Base-by-base conservation (phyloP, 805 yeast species). In the Saccharomyces jurei region DNA sequence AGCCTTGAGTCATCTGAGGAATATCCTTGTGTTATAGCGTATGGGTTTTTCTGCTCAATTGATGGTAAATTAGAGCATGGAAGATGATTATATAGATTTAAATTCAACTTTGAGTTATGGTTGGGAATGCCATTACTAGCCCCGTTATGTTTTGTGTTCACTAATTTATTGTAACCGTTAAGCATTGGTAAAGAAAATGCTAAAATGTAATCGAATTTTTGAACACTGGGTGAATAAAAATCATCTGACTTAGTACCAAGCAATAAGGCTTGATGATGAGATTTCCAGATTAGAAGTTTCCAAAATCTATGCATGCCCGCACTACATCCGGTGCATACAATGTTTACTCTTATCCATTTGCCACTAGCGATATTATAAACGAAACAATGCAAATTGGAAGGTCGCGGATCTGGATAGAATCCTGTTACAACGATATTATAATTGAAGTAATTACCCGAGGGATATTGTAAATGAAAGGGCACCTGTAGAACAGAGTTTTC, bases 271-370 rank as follows among this genome's bases (percentile, higher is more conserved):
- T 81, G 83, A 64, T 86, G 91, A 67, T 87, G 94, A 0, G 91
- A 84, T 27, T 78, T 78, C 95, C 95, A 87, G 1, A 82, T 83
- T 67, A 78, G 83, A 0, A 86, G 81, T 57, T 81, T 83, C 81
- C 87, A 81, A 52, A 83, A 77, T 50, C 85, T 71, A 63, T 84
- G 86, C 2, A 79, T 74, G 30, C 78, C 78, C 30, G 74, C 71
- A 47, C 77, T 78, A 56, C 79, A 82, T 50, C 77, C 75, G 60
- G 84, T 72, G 64, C 77, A 73, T 48, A 76, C 76, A 11, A 79
- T 70, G 55, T 81, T 83, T 27, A 87, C 68, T 54, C 83, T 72
- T 0, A 85, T 79, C 91, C 92, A 86, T 58, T 78, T 79, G 1
- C 69, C 70, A 4, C 69, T 62, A 1, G 68, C 59, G 1, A 69